Conservation (phyloP, 768 basidiomycete species). For the Termitomyces sp. region DNA sequence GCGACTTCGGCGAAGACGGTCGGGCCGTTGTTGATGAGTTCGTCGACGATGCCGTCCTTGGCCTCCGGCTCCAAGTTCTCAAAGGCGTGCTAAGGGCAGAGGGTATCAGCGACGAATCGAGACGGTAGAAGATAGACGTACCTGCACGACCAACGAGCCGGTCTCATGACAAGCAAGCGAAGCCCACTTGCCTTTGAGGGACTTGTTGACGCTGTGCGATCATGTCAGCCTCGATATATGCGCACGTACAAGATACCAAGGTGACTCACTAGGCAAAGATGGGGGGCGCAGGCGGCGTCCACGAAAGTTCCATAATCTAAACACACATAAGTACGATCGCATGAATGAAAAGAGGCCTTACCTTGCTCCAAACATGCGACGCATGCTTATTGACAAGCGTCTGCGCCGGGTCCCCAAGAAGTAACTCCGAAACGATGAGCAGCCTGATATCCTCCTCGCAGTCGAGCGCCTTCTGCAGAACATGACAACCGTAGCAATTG, state of each 20-base stretch:
- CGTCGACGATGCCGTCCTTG: conserved; percentile 83
- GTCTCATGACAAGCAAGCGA: conserved; percentile 89
- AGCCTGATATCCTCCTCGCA: conserved; percentile 87
- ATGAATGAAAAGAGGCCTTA: conserved; percentile 22
- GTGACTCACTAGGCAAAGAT: conserved; percentile 78
- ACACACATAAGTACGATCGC: not conserved
- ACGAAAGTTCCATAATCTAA: conserved; percentile 87
- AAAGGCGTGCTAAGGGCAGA: not conserved
- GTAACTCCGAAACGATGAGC: conserved; percentile 80
- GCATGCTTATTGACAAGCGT: conserved; percentile 90
- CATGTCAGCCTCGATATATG: not conserved
- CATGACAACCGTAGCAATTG: conserved; percentile 89
- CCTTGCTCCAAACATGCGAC: conserved; percentile 92
- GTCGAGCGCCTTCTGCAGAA: conserved; percentile 86
- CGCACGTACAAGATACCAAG: not conserved
- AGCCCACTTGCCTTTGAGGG: conserved; percentile 87
- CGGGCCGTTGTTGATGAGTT: conserved; percentile 73
- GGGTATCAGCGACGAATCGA: not conserved
- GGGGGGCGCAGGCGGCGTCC: conserved; percentile 84
- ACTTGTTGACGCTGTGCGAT: conserved; percentile 73
- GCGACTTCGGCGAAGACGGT: conserved; percentile 71
- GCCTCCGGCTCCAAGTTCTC: not conserved
- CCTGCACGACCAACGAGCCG: conserved; percentile 85
- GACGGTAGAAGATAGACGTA: not conserved
- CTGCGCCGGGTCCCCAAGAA: conserved; percentile 80